Conservation (phyloP, 257 asterid genomes). For the Scutellaria minor region DNA sequence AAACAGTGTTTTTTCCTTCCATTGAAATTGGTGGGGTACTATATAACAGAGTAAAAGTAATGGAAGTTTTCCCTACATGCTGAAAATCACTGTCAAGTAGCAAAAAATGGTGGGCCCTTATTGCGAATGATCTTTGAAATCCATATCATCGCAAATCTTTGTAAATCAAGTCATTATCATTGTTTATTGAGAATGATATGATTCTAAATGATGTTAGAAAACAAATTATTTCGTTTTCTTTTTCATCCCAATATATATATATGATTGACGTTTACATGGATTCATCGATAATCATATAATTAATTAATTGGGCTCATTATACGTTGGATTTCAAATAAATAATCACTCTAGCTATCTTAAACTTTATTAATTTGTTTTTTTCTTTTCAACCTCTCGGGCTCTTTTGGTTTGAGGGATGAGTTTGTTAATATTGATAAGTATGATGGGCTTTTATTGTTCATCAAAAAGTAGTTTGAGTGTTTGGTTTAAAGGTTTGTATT, state of each 20-base stretch:
- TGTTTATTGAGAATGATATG: conserved; percentile 21
- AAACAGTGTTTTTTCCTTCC: too few species aligned
- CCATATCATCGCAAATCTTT: conserved; percentile 31
- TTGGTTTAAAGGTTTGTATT: too few species aligned
- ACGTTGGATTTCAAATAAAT: neutral
- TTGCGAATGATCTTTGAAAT: conserved; percentile 26
- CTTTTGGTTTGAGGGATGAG: too few species aligned
- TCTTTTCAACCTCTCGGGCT: too few species aligned
- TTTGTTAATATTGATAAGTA: too few species aligned
- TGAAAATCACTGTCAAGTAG: conserved; percentile 35
- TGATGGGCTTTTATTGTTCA: too few species aligned
- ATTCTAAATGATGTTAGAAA: conserved; percentile 1
- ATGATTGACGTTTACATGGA: neutral
- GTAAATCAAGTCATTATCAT: conserved; percentile 37
- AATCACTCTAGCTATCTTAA: neutral
- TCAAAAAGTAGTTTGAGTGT: too few species aligned
- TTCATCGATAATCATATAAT: too few species aligned
- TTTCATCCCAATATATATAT: neutral
- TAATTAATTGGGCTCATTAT: neutral
- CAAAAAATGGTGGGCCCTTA: conserved; percentile 34
- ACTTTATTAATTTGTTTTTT: neutral
- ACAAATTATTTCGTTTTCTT: neutral
- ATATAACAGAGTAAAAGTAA: neutral
- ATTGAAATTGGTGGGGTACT: too few species aligned
- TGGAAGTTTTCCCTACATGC: conserved; percentile 27